phyloP scores from a whole-genome alignment of 495 filamentous ascomycete species.

The Aspergillus conjunctus region DNA sequence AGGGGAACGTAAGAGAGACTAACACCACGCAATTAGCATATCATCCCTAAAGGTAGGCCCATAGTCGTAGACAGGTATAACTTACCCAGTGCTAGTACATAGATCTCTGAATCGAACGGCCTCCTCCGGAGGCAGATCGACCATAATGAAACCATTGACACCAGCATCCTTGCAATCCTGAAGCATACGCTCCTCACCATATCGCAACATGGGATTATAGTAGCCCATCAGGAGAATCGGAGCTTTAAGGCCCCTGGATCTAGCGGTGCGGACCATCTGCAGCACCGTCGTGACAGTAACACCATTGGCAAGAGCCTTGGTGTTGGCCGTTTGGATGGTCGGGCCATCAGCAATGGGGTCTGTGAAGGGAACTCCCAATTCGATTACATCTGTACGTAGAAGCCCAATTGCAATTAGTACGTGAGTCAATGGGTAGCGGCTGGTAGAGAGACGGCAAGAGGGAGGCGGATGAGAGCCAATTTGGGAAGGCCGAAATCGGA shows the following conservation, averaged over 20 bases:
- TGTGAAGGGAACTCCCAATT: conserved; percentile 84
- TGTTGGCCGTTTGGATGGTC: conserved; percentile 91
- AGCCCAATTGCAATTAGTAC: neutral
- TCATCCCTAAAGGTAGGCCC: neutral
- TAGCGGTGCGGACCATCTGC: conserved; percentile 75
- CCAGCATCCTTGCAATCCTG: conserved; percentile 82
- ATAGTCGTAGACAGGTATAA: neutral
- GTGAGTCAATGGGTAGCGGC: neutral
- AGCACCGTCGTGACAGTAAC: conserved; percentile 78
- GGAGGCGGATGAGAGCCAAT: conserved; percentile 5
- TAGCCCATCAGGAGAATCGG: conserved; percentile 97
- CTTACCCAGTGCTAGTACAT: conserved; percentile 73
- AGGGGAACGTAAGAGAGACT: conserved; percentile 93
- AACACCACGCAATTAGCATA: conserved; percentile 14
- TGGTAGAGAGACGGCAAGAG: neutral
- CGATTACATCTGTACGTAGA: conserved; percentile 41
- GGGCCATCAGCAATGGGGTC: conserved; percentile 97
- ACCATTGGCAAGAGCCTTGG: conserved; percentile 83
- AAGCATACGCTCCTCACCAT: conserved; percentile 88
- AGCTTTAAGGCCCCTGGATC: conserved; percentile 70
- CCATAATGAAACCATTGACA: conserved; percentile 96
- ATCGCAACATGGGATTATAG: conserved; percentile 92
- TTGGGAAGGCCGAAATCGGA: conserved; percentile 10
- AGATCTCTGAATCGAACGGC: conserved; percentile 86
- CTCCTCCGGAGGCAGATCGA: conserved; percentile 96